Evolutionary conservation across 352 stramenopile genomes (phyloP).

Genomic region (Globisporangium camurandrum): DNA sequence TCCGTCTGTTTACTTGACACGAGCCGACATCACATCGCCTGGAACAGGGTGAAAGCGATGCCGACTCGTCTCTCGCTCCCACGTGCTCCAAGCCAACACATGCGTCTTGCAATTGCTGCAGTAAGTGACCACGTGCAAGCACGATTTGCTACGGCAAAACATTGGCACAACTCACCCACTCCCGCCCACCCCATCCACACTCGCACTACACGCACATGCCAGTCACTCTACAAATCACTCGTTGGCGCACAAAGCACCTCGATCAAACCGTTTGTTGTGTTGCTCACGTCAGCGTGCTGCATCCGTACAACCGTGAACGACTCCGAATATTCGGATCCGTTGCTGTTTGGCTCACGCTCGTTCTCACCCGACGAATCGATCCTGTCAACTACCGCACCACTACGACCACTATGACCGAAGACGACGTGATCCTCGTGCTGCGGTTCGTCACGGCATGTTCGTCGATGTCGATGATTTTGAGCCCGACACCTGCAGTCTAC

Average conservation of each 20-base stretch:
- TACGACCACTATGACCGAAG: not conserved
- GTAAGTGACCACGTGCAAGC: no score
- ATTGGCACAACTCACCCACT: not conserved
- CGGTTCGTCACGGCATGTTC: constrained; percentile 25
- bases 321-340: no score
- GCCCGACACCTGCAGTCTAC: constrained; percentile 27
- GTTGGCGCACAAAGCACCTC: not conserved
- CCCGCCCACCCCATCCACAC: no score
- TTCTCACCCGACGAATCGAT: no score
- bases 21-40: no score
- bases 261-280: no score
- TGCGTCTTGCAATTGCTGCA: no score
- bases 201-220: not conserved
- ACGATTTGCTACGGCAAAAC: not conserved
- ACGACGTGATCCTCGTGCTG: constrained; percentile 4
- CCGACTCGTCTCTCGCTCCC: not conserved
- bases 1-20: no score
- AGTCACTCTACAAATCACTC: not conserved
- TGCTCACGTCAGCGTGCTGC: no score
- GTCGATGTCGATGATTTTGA: constrained; percentile 37
- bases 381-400: not conserved
- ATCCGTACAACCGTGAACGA: no score
- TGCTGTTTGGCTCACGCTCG: no score
- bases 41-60: no score
- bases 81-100: not conserved